Evolutionary conservation across 352 stramenopile genomes (phyloP).

Genomic region (Phytophthora pluvialis): DNA sequence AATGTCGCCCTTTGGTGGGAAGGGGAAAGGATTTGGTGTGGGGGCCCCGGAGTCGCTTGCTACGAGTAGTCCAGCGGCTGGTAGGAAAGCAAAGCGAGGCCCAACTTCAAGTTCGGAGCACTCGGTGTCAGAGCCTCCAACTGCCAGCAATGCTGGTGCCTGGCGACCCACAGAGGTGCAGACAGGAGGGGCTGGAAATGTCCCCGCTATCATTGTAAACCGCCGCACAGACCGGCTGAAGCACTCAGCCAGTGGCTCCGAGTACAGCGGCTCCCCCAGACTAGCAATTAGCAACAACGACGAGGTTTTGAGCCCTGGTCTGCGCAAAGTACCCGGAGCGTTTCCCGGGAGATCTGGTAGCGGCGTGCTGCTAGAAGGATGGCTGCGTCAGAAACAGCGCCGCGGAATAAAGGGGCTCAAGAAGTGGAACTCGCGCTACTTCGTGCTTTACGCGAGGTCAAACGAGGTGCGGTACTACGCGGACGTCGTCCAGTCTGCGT

Average conservation of each 20-base stretch:
- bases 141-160: conserved; percentile 1
- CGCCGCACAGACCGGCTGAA: conserved; percentile 58
- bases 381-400: conserved; percentile 83
- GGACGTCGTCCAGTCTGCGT: conserved; percentile 80
- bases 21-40: conserved; percentile 35
- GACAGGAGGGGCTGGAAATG: conserved; percentile 26
- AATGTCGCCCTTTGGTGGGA: conserved; percentile 63
- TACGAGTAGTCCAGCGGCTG: conserved; percentile 5
- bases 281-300: conserved; percentile 29
- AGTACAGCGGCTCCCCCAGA: conserved; percentile 42
- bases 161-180: conserved; percentile 23
- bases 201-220: conserved; percentile 43
- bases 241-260: conserved; percentile 49
- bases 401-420: conserved; percentile 82
- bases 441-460: conserved; percentile 75
- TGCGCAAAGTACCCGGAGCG: conserved; percentile 59
- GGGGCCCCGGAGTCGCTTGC: conserved; percentile 5
- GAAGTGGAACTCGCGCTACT: conserved; percentile 87
- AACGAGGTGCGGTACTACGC: conserved; percentile 85
- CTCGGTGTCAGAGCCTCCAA: conserved; percentile 13
- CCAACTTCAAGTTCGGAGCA: conserved; percentile 27
- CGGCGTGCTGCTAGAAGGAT: conserved; percentile 80
- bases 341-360: conserved; percentile 61
- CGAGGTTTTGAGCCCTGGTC: conserved; percentile 51
- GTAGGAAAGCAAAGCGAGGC: conserved; percentile 9